These are phyloP conservation scores for Endocarpon pusillum DNA, from an alignment of 495 filamentous ascomycete species.

Conservation along the genomic window DNA sequence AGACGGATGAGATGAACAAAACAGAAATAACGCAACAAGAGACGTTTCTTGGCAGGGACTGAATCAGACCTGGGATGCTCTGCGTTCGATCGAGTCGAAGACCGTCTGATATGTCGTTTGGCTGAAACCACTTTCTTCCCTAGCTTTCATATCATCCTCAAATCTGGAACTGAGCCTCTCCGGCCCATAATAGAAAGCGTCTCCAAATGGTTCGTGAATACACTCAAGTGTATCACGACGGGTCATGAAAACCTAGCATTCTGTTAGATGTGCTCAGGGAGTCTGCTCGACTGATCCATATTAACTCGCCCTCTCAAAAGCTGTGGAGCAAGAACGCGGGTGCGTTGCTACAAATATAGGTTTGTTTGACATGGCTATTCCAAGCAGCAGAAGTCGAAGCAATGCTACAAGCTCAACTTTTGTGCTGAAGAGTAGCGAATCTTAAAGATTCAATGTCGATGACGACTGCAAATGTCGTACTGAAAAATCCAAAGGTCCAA, in stretches of 20 bases:
- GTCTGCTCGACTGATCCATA: not conserved
- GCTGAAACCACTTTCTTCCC: conserved; percentile 57
- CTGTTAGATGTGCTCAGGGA: not conserved
- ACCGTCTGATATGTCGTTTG: conserved; percentile 61
- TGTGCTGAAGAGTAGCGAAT: too few relatives aligned
- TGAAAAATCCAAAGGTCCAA: too few relatives aligned
- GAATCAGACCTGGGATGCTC: conserved; percentile 46
- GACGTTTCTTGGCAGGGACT: conserved; percentile 16
- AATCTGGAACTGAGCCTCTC: conserved; percentile 68
- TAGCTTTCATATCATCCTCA: conserved; percentile 48
- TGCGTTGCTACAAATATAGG: conserved; percentile 89
- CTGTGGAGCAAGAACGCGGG: conserved; percentile 84
- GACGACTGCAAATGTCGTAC: too few relatives aligned
- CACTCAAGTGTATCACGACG: conserved; percentile 59
- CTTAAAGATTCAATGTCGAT: too few relatives aligned
- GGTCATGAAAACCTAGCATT: conserved; percentile 81
- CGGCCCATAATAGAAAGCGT: conserved; percentile 88
- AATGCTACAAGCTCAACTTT: too few relatives aligned
- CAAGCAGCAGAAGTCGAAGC: too few relatives aligned
- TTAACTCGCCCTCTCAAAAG: conserved; percentile 69
- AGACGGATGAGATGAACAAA: conserved; percentile 2
- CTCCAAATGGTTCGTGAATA: conserved; percentile 89
- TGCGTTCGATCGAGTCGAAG: conserved; percentile 48
- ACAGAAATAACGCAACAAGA: conserved; percentile 7
- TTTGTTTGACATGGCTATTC: conserved; percentile 65